These are phyloP conservation scores for Porphyridium purpureum DNA, from an alignment of 23 red algal species.

Conservation along the genomic window DNA sequence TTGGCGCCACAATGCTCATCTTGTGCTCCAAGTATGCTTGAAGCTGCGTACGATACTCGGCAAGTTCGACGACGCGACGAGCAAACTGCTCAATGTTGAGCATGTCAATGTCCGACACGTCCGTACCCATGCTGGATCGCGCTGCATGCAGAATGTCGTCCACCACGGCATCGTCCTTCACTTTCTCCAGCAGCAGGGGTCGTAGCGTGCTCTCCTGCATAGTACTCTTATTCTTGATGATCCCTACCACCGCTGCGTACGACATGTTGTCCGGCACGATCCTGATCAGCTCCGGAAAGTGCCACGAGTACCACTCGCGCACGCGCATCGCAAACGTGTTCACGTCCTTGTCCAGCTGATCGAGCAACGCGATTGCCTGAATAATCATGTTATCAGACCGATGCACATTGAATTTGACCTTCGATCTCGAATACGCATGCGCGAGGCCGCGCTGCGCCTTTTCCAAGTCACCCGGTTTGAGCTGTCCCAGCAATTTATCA, in stretches of 20 bases:
- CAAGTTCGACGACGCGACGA: slow-evolving; percentile 43
- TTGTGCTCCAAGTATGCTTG: slow-evolving; percentile 70
- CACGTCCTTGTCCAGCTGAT: slow-evolving; percentile 97
- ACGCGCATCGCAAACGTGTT: slow-evolving; percentile 98
- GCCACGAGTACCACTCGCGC: slow-evolving; percentile 98
- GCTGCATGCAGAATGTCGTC: slow-evolving; percentile 66
- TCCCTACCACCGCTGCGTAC: slow-evolving; percentile 56
- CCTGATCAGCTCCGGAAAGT: slow-evolving; percentile 97
- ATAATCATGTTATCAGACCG: slow-evolving; percentile 85
- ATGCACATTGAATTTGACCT: slow-evolving; percentile 92
- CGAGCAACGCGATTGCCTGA: slow-evolving; percentile 81
- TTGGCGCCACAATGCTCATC: slow-evolving; percentile 79
- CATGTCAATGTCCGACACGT: slow-evolving; percentile 70
- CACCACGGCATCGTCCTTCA: slow-evolving; percentile 31
- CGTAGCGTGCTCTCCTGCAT: slow-evolving; percentile 23
- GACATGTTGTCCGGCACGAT: slow-evolving; percentile 85
- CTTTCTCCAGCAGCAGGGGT: slow-evolving; percentile 15
- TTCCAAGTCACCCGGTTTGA: slow-evolving; percentile 50
- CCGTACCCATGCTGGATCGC: slow-evolving; percentile 81
- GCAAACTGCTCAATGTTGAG: slow-evolving; percentile 82
- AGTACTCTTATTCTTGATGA: slow-evolving; percentile 28
- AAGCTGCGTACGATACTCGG: slow-evolving; percentile 58
- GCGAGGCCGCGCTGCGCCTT: slow-evolving; percentile 92
- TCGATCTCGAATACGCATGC: slow-evolving; percentile 80
- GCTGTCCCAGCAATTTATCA: slow-evolving; percentile 42